phyloP scores from a whole-genome alignment of 148 eudicot genomes.

The Chenopodium suecicum region DNA sequence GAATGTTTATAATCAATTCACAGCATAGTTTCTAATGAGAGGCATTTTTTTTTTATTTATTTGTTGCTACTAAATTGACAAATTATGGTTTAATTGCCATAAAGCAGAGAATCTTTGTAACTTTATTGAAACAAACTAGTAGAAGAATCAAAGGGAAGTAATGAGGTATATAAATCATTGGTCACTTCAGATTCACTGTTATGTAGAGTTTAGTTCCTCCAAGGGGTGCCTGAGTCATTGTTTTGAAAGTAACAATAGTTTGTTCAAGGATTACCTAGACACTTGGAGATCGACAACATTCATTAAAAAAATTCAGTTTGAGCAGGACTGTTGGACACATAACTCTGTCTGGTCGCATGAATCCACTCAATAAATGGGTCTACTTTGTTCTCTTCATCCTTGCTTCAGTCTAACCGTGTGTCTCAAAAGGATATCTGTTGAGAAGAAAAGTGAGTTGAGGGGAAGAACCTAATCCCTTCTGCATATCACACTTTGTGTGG shows the following conservation, averaged over 20 bases:
- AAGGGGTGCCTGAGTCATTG: background rate
- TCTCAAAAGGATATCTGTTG: background rate
- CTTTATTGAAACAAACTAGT: background rate
- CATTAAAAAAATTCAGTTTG: background rate
- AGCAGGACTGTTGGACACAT: background rate
- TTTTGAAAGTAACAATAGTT: background rate
- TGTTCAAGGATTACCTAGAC: background rate
- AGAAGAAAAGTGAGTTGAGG: background rate
- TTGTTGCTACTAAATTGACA: background rate
- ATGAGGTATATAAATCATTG: background rate
- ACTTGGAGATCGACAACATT: background rate
- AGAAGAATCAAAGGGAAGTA: background rate
- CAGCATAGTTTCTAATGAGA: background rate
- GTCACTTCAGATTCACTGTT: background rate
- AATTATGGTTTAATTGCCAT: background rate
- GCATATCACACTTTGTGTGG: background rate
- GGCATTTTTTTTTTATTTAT: background rate
- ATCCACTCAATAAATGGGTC: background rate
- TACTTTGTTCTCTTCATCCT: background rate
- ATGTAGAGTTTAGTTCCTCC: background rate
- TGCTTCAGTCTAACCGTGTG: background rate
- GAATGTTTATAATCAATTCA: background rate
- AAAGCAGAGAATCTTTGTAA: background rate
- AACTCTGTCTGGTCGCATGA: background rate
- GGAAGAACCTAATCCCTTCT: background rate